A percentile compares a stretch with the other conserved stretches of the same genome.
Evolutionary conservation across 2,329 filamentous ascomycete species (phyloP).

Genomic region (Clonostachys solani): DNA sequence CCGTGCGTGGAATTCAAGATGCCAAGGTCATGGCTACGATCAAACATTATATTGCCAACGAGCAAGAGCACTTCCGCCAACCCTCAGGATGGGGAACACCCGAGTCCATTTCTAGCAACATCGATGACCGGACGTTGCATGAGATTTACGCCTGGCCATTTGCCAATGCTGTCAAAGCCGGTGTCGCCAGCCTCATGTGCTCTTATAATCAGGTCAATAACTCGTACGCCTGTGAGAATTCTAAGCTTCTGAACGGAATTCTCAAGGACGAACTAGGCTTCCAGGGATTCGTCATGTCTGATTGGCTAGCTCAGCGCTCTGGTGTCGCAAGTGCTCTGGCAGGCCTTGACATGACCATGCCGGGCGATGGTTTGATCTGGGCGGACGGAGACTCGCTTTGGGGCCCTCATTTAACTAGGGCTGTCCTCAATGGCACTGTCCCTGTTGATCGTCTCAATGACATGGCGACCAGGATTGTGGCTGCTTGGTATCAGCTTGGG

Average conservation of each 20-base stretch:
- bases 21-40: conserved; percentile 46
- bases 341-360: conserved; percentile 68
- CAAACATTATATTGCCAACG: conserved; percentile 44
- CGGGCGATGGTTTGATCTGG: conserved; percentile 66
- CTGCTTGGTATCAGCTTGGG: conserved; percentile 84
- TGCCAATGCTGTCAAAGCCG: conserved; percentile 68
- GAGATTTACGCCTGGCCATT: conserved; percentile 79
- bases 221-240: conserved; percentile 60
- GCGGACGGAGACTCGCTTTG: conserved; percentile 65
- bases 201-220: conserved; percentile 69
- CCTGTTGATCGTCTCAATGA: conserved; percentile 79
- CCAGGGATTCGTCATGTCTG: conserved; percentile 64
- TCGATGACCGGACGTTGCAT: conserved; percentile 66
- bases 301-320: conserved; percentile 59
- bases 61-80: conserved; percentile 63
- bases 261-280: conserved; percentile 71
- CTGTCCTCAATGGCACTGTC: conserved; percentile 77
- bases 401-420: conserved; percentile 74
- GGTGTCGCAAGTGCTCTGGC: conserved; percentile 52
- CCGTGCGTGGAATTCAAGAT: conserved; percentile 62
- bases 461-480: conserved; percentile 83
- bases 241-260: conserved; percentile 60
- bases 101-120: conserved; percentile 69
- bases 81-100: conserved; percentile 68
- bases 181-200: conserved; percentile 77